phyloP scores from a whole-genome alignment of 768 basidiomycete genomes.

The Hydnum rufescens region DNA sequence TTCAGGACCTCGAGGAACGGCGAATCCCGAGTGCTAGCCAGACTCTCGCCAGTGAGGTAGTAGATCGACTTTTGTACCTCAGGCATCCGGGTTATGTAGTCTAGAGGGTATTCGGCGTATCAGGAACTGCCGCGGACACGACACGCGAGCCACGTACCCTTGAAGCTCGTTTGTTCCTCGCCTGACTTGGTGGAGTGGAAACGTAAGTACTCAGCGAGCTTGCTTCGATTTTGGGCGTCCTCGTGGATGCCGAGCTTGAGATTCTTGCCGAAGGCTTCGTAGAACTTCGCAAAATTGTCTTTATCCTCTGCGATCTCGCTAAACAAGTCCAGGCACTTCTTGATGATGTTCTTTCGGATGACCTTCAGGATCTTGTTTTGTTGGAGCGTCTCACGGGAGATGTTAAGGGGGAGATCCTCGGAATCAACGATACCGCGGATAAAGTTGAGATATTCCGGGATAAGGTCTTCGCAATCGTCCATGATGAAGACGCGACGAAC shows the following conservation, averaged over 20 bases:
- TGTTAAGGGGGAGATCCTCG: conserved; percentile 98
- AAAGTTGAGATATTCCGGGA: conserved; percentile 99
- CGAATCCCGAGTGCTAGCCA: conserved; percentile 75
- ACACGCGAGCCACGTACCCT: conserved; percentile 38
- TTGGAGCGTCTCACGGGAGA: conserved; percentile 98
- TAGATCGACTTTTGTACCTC: conserved; percentile 98
- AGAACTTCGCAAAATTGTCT: conserved; percentile 95
- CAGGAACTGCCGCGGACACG: neutral
- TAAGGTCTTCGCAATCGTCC: conserved; percentile 99
- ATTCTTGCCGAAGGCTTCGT: conserved; percentile 98
- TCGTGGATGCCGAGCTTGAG: conserved; percentile 99
- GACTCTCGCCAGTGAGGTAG: conserved; percentile 97
- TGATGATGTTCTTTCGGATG: conserved; percentile 97
- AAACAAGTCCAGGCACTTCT: conserved; percentile 91
- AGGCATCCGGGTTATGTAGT: conserved; percentile 99
- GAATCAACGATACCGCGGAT: conserved; percentile 97
- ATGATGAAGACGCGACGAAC: conserved; percentile 99
- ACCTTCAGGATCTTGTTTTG: conserved; percentile 99
- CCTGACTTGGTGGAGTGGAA: conserved; percentile 90
- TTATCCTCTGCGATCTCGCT: conserved; percentile 98
- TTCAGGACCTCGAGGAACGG: conserved; percentile 99
- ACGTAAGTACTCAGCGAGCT: conserved; percentile 96
- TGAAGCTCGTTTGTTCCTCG: conserved; percentile 84
- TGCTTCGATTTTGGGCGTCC: conserved; percentile 95
- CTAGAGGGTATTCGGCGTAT: conserved; percentile 21